phyloP scores from a whole-genome alignment of 768 basidiomycete genomes.

The Suillus brevipes region DNA sequence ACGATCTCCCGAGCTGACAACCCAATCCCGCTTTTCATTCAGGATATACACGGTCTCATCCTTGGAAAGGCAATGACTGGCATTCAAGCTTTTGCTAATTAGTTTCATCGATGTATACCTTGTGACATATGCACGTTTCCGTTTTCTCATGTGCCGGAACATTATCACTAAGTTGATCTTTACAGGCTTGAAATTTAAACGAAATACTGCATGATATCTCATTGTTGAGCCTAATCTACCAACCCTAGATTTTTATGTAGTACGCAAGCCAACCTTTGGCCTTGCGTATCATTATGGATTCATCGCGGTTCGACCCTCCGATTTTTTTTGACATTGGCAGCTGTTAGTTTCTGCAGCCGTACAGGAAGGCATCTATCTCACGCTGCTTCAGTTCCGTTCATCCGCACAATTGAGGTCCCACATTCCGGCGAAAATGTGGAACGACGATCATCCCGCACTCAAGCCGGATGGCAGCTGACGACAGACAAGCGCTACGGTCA shows the following conservation, averaged over 20 bases:
- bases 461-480: background rate
- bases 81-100: constrained; percentile 79
- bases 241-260: background rate
- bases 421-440: background rate
- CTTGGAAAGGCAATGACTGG: constrained; percentile 93
- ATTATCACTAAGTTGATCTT: background rate
- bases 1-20: constrained; percentile 14
- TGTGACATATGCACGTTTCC: constrained; percentile 1
- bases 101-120: constrained; percentile 12
- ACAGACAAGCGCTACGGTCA: background rate
- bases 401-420: background rate
- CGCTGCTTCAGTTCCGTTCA: background rate
- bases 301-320: background rate
- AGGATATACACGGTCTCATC: constrained; percentile 92
- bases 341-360: background rate
- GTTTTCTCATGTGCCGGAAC: background rate
- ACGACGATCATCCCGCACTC: constrained; percentile 1
- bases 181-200: background rate
- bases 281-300: background rate
- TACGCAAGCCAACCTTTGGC: background rate
- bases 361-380: background rate
- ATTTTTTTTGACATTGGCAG: background rate
- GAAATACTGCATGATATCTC: background rate
- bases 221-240: background rate
- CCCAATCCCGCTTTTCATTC: constrained; percentile 12